These are phyloP conservation scores for Amanita thiersii DNA, from an alignment of 768 basidiomycete genomes.

Conservation along the genomic window DNA sequence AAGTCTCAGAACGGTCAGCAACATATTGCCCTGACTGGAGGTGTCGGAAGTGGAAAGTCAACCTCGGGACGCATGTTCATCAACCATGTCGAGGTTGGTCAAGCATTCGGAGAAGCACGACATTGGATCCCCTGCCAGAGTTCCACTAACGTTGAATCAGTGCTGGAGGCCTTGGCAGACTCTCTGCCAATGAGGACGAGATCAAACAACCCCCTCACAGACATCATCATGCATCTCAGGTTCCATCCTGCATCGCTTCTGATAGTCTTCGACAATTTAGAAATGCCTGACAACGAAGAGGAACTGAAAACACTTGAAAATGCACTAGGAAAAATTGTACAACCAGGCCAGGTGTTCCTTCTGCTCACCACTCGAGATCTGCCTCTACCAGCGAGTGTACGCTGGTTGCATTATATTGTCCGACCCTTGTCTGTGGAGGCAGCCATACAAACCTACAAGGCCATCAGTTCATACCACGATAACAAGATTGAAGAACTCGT, in stretches of 20 bases:
- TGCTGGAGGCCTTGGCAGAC: background rate
- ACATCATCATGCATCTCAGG: background rate
- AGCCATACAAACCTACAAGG: background rate
- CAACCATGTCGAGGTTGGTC: conserved; percentile 1
- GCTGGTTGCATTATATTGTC: background rate
- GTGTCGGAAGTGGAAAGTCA: background rate
- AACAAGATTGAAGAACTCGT: background rate
- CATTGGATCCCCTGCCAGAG: conserved; percentile 3
- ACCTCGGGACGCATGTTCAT: conserved; percentile 1
- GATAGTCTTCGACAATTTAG: background rate
- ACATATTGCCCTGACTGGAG: conserved; percentile 1
- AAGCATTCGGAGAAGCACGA: background rate
- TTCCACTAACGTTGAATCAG: background rate
- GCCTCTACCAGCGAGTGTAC: background rate
- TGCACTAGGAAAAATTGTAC: background rate
- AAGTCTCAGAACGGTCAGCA: background rate
- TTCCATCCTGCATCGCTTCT: background rate
- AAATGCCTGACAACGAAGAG: background rate
- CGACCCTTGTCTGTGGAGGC: background rate
- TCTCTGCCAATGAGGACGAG: too few relatives aligned
- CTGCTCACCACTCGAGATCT: conserved; percentile 3
- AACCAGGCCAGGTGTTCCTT: background rate
- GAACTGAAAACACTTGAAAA: background rate
- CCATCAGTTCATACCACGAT: background rate
- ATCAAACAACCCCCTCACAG: too few relatives aligned